Evolutionary conservation across 768 basidiomycete genomes (phyloP).

Genomic region (Mycena sanguinolenta): DNA sequence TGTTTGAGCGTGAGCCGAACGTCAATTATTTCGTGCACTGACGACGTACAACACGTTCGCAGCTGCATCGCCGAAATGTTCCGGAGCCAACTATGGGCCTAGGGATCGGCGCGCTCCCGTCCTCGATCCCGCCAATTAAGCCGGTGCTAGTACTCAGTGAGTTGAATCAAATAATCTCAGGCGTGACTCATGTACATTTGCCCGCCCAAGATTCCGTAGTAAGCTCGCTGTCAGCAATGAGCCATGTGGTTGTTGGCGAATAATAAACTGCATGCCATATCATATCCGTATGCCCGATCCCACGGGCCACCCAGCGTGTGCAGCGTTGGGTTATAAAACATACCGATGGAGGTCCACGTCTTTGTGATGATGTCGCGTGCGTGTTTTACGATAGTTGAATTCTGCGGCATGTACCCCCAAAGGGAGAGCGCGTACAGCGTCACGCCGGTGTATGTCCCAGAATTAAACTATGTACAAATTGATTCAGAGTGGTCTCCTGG

Average conservation of each 20-base stretch:
- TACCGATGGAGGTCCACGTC: slow-evolving; percentile 42
- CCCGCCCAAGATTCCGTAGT: slow-evolving; percentile 47
- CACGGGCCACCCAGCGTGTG: slow-evolving; percentile 46
- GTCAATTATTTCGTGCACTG: neutral
- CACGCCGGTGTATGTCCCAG: slow-evolving; percentile 47
- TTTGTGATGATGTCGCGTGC: slow-evolving; percentile 43
- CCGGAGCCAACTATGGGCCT: slow-evolving; percentile 42
- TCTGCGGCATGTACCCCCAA: slow-evolving; percentile 49
- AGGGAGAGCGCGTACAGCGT: slow-evolving; percentile 47
- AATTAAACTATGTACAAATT: slow-evolving; percentile 42
- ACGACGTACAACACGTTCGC: slow-evolving; percentile 41
- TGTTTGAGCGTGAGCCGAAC: slow-evolving; percentile 15
- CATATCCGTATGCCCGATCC: slow-evolving; percentile 48
- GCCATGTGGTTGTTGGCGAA: neutral
- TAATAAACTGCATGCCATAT: slow-evolving; percentile 37
- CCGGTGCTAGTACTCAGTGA: slow-evolving; percentile 32
- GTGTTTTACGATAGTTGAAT: slow-evolving; percentile 41
- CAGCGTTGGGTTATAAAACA: slow-evolving; percentile 46
- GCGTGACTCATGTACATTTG: slow-evolving; percentile 26
- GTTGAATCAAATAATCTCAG: neutral
- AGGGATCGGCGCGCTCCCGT: slow-evolving; percentile 44
- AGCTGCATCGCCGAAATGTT: slow-evolving; percentile 45
- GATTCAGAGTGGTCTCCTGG: neutral
- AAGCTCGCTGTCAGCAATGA: slow-evolving; percentile 34
- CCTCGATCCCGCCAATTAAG: slow-evolving; percentile 43